Conservation (phyloP, 2,329 filamentous ascomycete species). For the Alternaria brassicicola region DNA sequence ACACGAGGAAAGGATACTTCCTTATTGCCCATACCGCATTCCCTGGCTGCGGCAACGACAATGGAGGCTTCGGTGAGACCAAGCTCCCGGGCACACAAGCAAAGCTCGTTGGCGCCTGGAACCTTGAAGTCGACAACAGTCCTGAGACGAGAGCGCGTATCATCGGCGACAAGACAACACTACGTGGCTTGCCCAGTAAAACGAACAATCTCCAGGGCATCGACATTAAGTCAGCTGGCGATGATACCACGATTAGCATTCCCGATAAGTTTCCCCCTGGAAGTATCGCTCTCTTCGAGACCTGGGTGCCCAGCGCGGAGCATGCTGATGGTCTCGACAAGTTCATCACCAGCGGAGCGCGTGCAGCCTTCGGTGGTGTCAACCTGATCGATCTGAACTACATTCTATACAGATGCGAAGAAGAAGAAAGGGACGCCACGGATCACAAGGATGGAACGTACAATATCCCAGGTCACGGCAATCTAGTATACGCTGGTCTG, state of each 20-base stretch:
- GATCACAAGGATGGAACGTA: constrained; percentile 85
- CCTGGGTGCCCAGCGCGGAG: constrained; percentile 88
- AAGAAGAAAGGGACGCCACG: constrained; percentile 83
- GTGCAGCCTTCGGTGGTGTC: constrained; percentile 76
- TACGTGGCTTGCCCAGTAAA: constrained; percentile 84
- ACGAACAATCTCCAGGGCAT: constrained; percentile 77
- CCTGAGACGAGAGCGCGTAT: constrained; percentile 70
- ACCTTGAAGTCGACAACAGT: constrained; percentile 82
- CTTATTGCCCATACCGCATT: constrained; percentile 96
- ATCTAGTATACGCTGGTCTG: constrained; percentile 91
- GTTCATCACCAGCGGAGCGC: constrained; percentile 82
- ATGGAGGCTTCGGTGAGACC: constrained; percentile 79
- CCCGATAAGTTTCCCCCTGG: constrained; percentile 87
- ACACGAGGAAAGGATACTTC: constrained; percentile 91
- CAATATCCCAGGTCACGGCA: constrained; percentile 80
- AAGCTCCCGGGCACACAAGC: constrained; percentile 83
- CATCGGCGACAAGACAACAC: constrained; percentile 69
- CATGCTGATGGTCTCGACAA: constrained; percentile 83
- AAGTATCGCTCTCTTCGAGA: constrained; percentile 94
- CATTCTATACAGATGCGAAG: constrained; percentile 86
- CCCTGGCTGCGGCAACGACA: constrained; percentile 84
- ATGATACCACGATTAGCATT: constrained; percentile 79
- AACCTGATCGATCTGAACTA: constrained; percentile 87
- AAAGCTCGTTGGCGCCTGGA: constrained; percentile 88
- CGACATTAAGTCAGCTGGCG: constrained; percentile 70